These are phyloP conservation scores for Linanthus parryae DNA, from an alignment of 148 eudicot genomes.

Conservation along the genomic window DNA sequence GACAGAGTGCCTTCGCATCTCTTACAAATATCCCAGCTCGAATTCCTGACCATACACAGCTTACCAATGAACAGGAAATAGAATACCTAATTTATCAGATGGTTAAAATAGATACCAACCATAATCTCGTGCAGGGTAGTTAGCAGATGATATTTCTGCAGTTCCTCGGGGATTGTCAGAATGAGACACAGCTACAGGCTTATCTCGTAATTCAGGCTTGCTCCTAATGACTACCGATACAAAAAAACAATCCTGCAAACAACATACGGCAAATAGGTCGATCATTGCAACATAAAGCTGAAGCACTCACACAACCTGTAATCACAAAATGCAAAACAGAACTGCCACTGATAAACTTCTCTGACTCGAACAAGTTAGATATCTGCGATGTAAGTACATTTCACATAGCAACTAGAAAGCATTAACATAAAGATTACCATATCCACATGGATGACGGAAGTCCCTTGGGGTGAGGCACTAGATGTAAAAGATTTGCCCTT, in stretches of 20 bases:
- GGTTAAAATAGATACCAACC: slow-evolving; percentile 36
- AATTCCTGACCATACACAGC: slow-evolving; percentile 43
- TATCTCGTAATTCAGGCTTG: slow-evolving; percentile 60
- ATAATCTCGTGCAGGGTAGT: slow-evolving; percentile 86
- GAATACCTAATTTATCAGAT: not conserved
- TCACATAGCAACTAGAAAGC: no score
- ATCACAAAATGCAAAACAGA: not conserved
- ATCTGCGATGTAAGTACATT: no score
- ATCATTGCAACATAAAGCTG: not conserved
- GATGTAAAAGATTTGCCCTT: slow-evolving; percentile 23
- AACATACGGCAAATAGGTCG: slow-evolving; percentile 1
- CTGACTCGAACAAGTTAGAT: no score
- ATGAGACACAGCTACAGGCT: slow-evolving; percentile 96
- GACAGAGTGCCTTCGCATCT: slow-evolving; percentile 90
- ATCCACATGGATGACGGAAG: slow-evolving; percentile 70
- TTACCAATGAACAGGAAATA: slow-evolving; percentile 1
- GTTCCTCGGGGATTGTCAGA: slow-evolving; percentile 95
- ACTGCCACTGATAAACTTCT: no score
- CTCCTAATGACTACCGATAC: slow-evolving; percentile 84
- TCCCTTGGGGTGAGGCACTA: slow-evolving; percentile 31
- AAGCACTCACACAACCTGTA: not conserved
- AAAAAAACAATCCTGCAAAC: slow-evolving; percentile 87
- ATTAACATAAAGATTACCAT: slow-evolving; percentile 47
- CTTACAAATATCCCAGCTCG: slow-evolving; percentile 94
- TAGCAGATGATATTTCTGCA: slow-evolving; percentile 93